Conservation (phyloP, 1,139 yeast species). For the Sugiyamaella japonica region DNA sequence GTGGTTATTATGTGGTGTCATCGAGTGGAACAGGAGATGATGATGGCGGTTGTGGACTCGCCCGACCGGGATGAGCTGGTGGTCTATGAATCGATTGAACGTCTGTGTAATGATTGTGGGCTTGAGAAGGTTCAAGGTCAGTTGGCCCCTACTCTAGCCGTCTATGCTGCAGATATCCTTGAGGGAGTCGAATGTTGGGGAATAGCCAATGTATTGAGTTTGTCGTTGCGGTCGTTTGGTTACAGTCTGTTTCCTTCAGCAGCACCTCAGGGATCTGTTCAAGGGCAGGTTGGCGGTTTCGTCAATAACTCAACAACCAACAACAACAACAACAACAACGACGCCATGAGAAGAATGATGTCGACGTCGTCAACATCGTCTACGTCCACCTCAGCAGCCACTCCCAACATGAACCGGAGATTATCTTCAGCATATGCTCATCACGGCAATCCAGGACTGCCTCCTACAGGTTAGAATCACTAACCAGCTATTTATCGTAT, state of each 20-base stretch:
- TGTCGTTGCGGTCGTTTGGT: slow-evolving; percentile 34
- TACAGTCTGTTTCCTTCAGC: slow-evolving; percentile 27
- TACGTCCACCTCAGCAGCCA: neutral
- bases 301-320: neutral
- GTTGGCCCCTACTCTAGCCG: slow-evolving; percentile 35
- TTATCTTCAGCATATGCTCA: slow-evolving; percentile 7
- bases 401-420: slow-evolving; percentile 4
- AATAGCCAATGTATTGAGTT: slow-evolving; percentile 32
- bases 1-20: slow-evolving; percentile 39
- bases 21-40: slow-evolving; percentile 33
- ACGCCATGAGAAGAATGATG: slow-evolving; percentile 9
- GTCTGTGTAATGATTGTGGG: slow-evolving; percentile 31
- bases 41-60: slow-evolving; percentile 21
- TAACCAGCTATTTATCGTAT: neutral
- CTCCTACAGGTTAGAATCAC: slow-evolving; percentile 3
- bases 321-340: neutral
- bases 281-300: neutral
- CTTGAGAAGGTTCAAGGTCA: slow-evolving; percentile 32
- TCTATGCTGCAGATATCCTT: slow-evolving; percentile 35
- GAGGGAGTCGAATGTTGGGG: slow-evolving; percentile 37
- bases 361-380: slow-evolving; percentile 8
- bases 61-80: slow-evolving; percentile 27
- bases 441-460: slow-evolving; percentile 6
- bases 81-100: slow-evolving; percentile 30
- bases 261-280: slow-evolving; percentile 11